Evolutionary conservation across 768 basidiomycete species (phyloP).

Genomic region (Sutorius australiensis): DNA sequence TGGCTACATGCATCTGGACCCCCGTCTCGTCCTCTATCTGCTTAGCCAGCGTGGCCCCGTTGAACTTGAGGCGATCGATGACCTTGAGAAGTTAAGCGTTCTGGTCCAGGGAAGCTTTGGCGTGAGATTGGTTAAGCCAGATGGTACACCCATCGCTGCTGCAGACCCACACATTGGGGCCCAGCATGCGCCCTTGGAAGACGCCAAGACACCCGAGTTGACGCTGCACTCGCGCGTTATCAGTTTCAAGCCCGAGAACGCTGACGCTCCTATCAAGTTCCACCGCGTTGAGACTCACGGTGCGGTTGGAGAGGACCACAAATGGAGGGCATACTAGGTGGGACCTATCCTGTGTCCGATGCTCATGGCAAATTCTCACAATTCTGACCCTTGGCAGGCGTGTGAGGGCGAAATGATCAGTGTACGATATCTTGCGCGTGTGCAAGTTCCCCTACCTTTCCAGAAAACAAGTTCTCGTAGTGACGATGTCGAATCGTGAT

Average conservation of each 20-base stretch:
- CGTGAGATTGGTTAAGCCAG: slow-evolving; percentile 10
- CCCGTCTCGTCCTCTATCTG: slow-evolving; percentile 11
- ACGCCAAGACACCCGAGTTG: slow-evolving; percentile 4
- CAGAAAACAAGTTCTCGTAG: neutral
- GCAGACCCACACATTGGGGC: neutral
- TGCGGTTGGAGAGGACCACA: neutral
- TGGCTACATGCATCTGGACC: slow-evolving; percentile 15
- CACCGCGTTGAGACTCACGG: neutral
- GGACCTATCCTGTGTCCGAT: neutral
- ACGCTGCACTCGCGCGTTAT: slow-evolving; percentile 12
- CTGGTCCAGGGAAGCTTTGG: slow-evolving; percentile 10
- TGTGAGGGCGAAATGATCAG: no score
- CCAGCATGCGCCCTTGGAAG: neutral
- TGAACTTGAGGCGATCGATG: slow-evolving; percentile 1
- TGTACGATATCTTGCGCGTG: neutral
- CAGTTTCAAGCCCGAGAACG: neutral
- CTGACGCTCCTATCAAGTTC: neutral
- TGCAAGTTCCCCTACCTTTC: neutral
- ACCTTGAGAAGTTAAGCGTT: neutral
- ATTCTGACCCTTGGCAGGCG: neutral
- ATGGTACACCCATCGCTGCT: slow-evolving; percentile 8
- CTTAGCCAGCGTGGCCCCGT: neutral
- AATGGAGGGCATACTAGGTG: slow-evolving; percentile 4
- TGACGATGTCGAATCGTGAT: neutral
- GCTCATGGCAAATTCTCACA: neutral